Conservation (phyloP, 768 basidiomycete genomes). For the Tulasnella sp. region DNA sequence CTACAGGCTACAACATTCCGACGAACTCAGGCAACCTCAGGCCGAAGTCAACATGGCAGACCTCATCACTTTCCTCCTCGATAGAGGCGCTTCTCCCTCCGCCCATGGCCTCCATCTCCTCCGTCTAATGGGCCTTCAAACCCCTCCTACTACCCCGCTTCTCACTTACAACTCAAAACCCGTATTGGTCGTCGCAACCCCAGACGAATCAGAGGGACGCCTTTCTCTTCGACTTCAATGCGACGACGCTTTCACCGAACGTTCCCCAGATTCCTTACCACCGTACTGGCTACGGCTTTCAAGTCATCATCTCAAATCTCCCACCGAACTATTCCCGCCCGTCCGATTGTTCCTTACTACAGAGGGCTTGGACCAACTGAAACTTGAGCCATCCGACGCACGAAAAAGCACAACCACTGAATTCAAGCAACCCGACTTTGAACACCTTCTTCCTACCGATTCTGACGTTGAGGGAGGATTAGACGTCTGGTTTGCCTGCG, state of each 20-base stretch:
- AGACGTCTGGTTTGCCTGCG: conserved; percentile 7
- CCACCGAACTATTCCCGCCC: not conserved
- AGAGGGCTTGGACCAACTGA: not conserved
- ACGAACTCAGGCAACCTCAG: conserved; percentile 11
- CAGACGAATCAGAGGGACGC: conserved; percentile 5
- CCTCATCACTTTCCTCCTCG: conserved; percentile 16
- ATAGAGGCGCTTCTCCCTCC: conserved; percentile 12
- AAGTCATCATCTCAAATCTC: not conserved
- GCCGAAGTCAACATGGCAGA: conserved; percentile 9
- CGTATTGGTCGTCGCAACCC: not conserved
- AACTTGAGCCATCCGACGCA: not conserved
- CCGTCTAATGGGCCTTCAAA: conserved; percentile 11
- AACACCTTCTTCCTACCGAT: not conserved
- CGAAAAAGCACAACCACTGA: not conserved
- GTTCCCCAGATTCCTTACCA: not conserved
- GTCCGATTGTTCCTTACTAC: not conserved
- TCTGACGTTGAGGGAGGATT: not conserved
- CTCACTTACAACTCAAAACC: not conserved
- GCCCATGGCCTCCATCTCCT: conserved; percentile 9
- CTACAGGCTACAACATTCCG: conserved; percentile 10
- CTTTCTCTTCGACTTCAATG: conserved; percentile 2
- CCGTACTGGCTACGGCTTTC: conserved; percentile 9
- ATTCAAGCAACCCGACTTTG: not conserved
- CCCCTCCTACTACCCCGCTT: conserved; percentile 1
- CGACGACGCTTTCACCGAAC: not conserved